Percentiles rank a stretch among this genome's conserved stretches.
Evolutionary conservation across 495 filamentous ascomycete genomes (phyloP).

Genomic region (Penicillium manginii): DNA sequence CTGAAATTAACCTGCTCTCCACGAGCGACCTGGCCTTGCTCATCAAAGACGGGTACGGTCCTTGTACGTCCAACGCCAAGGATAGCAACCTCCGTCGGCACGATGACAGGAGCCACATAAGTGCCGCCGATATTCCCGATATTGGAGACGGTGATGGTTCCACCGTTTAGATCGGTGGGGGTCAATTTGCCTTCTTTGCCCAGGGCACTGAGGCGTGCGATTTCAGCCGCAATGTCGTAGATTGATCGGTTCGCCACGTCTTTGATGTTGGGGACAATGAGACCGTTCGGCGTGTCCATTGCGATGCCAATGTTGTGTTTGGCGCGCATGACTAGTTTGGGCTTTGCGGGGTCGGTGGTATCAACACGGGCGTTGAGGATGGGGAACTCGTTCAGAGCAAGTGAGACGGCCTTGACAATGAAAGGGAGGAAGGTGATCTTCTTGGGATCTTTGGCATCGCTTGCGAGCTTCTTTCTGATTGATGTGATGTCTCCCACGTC

Average conservation of each 20-base stretch:
- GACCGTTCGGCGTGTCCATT: constrained; percentile 88
- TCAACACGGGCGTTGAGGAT: constrained; percentile 87
- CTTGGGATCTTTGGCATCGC: constrained; percentile 44
- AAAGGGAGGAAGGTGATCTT: constrained; percentile 93
- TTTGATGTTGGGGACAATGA: constrained; percentile 94
- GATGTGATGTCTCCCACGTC: constrained; percentile 72
- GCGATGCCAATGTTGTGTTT: constrained; percentile 96
- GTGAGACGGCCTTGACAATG: constrained; percentile 90
- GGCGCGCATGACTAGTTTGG: constrained; percentile 71
- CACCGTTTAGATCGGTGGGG: constrained; percentile 76
- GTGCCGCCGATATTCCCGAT: constrained; percentile 96
- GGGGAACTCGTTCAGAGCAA: constrained; percentile 79
- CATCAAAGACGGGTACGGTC: constrained; percentile 69
- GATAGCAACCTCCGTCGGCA: constrained; percentile 87
- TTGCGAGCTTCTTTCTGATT: constrained; percentile 65
- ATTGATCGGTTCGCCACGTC: constrained; percentile 77
- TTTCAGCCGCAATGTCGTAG: constrained; percentile 73
- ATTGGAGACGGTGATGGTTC: constrained; percentile 95
- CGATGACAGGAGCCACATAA: constrained; percentile 88
- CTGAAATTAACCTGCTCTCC: constrained; percentile 92
- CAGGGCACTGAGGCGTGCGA: constrained; percentile 70
- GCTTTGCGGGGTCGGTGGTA: constrained; percentile 56
- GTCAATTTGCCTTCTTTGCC: constrained; percentile 76
- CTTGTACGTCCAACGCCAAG: constrained; percentile 83
- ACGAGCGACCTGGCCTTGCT: constrained; percentile 83